Conservation (phyloP, 177 flowering plant genomes). For the Vitis hybrid region DNA sequence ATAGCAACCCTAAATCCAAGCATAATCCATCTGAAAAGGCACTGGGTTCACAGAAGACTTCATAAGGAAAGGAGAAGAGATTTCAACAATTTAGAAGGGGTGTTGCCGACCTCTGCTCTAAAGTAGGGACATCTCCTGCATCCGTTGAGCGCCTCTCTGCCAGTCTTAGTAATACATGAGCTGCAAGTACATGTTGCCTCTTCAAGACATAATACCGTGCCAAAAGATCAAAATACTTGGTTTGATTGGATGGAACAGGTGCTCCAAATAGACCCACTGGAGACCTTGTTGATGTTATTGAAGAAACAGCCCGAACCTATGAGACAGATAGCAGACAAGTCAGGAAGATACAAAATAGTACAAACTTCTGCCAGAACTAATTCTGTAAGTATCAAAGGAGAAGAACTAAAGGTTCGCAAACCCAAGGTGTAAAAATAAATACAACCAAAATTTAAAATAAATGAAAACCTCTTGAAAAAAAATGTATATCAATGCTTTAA, state of each 20-base stretch:
- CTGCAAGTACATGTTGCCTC: conserved; percentile 89
- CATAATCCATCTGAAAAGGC: too few relatives aligned
- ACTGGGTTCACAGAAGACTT: too few relatives aligned
- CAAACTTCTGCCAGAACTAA: not conserved
- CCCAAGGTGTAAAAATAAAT: not conserved
- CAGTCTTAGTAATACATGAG: conserved; percentile 78
- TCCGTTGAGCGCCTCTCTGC: conserved; percentile 81
- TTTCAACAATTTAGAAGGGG: not conserved
- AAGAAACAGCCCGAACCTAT: conserved; percentile 58
- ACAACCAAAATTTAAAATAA: not conserved
- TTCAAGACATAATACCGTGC: conserved; percentile 93
- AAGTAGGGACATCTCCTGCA: conserved; percentile 54
- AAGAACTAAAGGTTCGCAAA: not conserved
- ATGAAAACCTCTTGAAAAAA: not conserved
- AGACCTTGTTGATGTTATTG: conserved; percentile 40
- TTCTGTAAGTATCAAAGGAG: too few relatives aligned
- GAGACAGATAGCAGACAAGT: conserved; percentile 10
- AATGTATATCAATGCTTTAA: not conserved
- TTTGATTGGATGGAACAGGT: conserved; percentile 42
- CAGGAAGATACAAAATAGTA: not conserved
- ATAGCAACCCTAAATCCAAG: too few relatives aligned
- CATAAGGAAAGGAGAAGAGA: not conserved
- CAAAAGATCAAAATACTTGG: conserved; percentile 83
- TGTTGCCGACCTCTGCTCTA: conserved; percentile 71
- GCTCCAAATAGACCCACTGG: conserved; percentile 44